phyloP scores from a whole-genome alignment of 2,329 filamentous ascomycete genomes.

The Ascocoryne sarcoides region DNA sequence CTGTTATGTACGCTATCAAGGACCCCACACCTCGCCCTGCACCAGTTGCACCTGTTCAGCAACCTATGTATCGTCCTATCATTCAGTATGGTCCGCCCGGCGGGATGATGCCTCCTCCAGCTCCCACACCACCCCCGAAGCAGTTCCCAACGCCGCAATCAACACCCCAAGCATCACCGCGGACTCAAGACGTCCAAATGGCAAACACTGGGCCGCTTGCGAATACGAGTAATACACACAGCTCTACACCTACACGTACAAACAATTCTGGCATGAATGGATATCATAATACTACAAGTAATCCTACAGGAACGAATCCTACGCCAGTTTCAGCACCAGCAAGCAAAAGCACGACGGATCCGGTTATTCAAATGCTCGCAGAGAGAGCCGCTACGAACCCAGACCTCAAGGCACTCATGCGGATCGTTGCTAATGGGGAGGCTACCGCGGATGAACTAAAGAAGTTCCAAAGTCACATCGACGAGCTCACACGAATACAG shows the following conservation, averaged over 20 bases:
- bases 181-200: conserved; percentile 14
- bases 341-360: conserved; percentile 45
- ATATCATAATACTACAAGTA: conserved; percentile 3
- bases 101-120: conserved; percentile 49
- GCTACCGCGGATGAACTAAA: conserved; percentile 63
- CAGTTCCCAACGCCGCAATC: conserved; percentile 20
- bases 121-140: conserved; percentile 29
- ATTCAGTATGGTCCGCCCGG: conserved; percentile 59
- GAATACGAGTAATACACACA: not conserved
- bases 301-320: conserved; percentile 6
- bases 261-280: conserved; percentile 4
- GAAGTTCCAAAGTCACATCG: conserved; percentile 72
- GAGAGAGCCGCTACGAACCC: conserved; percentile 66
- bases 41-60: conserved; percentile 29
- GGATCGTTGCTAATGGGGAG: conserved; percentile 68
- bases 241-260: conserved; percentile 8
- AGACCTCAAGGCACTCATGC: conserved; percentile 70
- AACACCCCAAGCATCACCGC: conserved; percentile 19
- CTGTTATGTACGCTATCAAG: conserved; percentile 64
- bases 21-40: conserved; percentile 44
- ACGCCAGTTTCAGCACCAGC: conserved; percentile 16
- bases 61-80: conserved; percentile 41
- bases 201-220: conserved; percentile 6
- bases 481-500: conserved; percentile 62
- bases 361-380: conserved; percentile 72